Evolutionary conservation across 495 filamentous ascomycete species (phyloP), one percentile per base, ranked within the genome.

Genomic region (Cetradonia linearis): DNA sequence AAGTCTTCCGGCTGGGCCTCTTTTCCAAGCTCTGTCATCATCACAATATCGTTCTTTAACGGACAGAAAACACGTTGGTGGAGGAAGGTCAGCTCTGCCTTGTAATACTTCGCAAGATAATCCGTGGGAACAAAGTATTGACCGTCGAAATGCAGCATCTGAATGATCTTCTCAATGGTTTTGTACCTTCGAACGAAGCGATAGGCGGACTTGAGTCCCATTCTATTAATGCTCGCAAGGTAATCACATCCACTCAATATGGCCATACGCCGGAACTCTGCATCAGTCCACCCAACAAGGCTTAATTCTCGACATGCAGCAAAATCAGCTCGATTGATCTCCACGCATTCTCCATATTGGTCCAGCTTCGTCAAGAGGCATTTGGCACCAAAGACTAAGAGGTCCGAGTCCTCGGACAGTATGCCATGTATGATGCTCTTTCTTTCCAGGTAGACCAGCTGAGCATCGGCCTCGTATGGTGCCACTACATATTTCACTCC

Each of bases 211-310:
- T 95, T 96, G 50, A 99, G 70, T 4, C 94, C 94, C 79, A 99
- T 82, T 50, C 84, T 86, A 44, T 79, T 82, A 61, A 97, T 88
- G 64, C 83, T 86, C 7, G 84, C 77, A 54, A 97, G 78, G 71
- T 99, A 99, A 70, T 99, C 94, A 71, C 94, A 99, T n/a, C 94
- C 94, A 70, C 90, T 95, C 25, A 99, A 69, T 56, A 99, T 97
- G 55, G 91, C 90, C 94, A 99, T 99, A 25, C 79, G 84, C 52
- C 94, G 80, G 66, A 99, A 99, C 59, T 96, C 88, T 8, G 75
- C 77, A 71, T 96, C 89, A 3, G 87, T 86, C 92, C 93, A 99
- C 16, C 91, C 92, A 14, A 88, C 85, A 20, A 99, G 72, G 55
- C 84, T 94, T 44, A 97, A 81, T 60, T 96, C 92, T 48, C 86